phyloP scores from a whole-genome alignment of 1,284 basidiomycete species.

The Ceratobasidium sp. region DNA sequence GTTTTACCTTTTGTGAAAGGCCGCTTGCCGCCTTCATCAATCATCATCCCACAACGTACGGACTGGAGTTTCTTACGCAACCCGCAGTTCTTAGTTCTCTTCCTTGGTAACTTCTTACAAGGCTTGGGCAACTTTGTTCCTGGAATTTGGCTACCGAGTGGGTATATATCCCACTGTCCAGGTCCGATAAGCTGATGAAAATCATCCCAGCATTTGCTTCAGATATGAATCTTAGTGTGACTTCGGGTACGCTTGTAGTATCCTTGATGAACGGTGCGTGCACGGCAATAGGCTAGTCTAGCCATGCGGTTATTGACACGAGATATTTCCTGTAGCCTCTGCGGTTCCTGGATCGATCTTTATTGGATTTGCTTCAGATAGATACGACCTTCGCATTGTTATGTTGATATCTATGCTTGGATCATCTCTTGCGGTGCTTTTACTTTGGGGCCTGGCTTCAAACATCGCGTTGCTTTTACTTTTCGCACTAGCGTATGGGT shows the following conservation, averaged over 20 bases:
- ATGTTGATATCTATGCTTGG: slow-evolving; percentile 41
- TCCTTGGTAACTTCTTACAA: slow-evolving; percentile 42
- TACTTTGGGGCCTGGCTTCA: slow-evolving; percentile 42
- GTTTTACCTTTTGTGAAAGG: slow-evolving; percentile 42
- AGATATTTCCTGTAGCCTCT: slow-evolving; percentile 23
- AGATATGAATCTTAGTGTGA: slow-evolving; percentile 43
- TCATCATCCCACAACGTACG: slow-evolving; percentile 29
- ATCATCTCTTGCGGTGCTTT: slow-evolving; percentile 39
- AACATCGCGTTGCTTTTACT: slow-evolving; percentile 32
- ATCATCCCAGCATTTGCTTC: slow-evolving; percentile 41
- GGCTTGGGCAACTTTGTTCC: slow-evolving; percentile 44
- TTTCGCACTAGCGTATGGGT: slow-evolving; percentile 42
- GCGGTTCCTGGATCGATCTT: slow-evolving; percentile 40
- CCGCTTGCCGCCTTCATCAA: slow-evolving; percentile 40
- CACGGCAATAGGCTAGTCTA: background rate
- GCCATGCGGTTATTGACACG: background rate
- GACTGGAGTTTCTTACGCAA: slow-evolving; percentile 40
- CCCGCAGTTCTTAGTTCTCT: slow-evolving; percentile 41
- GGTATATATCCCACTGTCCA: background rate
- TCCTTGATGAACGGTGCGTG: slow-evolving; percentile 43
- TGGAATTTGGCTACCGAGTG: slow-evolving; percentile 43
- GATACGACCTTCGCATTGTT: slow-evolving; percentile 39
- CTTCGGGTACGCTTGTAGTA: slow-evolving; percentile 42
- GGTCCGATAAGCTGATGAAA: background rate
- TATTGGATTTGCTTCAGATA: slow-evolving; percentile 41